Evolutionary conservation across 1,284 basidiomycete species (phyloP), one percentile per base, ranked within the genome.

Genomic region (Termitomyces sp.): DNA sequence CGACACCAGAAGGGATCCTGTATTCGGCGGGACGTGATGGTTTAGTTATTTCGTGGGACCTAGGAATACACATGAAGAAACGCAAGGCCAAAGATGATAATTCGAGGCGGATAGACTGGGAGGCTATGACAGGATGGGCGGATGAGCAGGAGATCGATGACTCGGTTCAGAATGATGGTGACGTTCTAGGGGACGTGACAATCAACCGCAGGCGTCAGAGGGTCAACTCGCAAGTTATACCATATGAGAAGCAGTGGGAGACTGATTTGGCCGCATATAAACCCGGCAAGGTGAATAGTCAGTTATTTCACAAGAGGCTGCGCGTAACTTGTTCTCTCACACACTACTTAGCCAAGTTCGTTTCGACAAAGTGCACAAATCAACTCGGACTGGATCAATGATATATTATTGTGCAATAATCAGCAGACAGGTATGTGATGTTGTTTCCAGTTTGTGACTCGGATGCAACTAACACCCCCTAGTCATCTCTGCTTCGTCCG

Each of bases 301-400:
- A 46, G 8, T 54, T 12, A 15, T 31, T 55, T 15, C 7, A 30
- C 38, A n/a, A 17, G 31, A 33, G 12, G 19, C 42, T 28, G 42
- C 47, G 34, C 21, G 13, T 3, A 36, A 15, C 54, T 24, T 39
- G 52, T 19, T 51, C 39, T 36, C 50, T 40, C 21, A 17, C n/a
- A 28, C 10, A 15, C 34, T 13, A 15, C 34, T 15, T 31, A 86
- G 83, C 70, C 68, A 33, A 75, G 81, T 55, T 73, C 76, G 46
- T 95, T 94, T 66, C 80, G 94, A 45, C 92, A 95, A 69, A 87
- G 84, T 56, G 84, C 86, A 4, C 92, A 96, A 68, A 82, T 84
- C 9, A 93, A 96, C 66, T 86, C 88, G 0, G 94, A 98, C 72
- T 99, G 96, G 97, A 86, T 98, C 45, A 98, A 98, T 70, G 96